A percentile compares a stretch with the other conserved stretches of the same genome.
Conservation (phyloP, 352 stramenopile species). For the Pythium graminicola region DNA sequence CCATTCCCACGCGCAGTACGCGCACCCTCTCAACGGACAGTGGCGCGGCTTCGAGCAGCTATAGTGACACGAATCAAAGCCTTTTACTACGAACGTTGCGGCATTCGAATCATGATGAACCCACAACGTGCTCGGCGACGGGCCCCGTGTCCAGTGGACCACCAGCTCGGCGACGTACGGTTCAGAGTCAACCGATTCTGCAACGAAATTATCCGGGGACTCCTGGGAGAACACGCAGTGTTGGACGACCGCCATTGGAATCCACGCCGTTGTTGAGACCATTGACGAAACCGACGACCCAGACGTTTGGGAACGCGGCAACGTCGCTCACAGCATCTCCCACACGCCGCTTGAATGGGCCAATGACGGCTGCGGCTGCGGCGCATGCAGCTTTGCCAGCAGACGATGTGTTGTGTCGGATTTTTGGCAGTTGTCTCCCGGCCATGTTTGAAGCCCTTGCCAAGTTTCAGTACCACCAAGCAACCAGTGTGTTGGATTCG, state of each 20-base stretch:
- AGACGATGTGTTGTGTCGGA: conserved; percentile 22
- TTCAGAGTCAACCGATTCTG: conserved; percentile 14
- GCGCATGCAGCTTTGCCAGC: conserved; percentile 6
- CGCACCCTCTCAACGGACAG: conserved; percentile 4
- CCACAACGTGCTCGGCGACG: background rate
- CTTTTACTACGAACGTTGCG: conserved; percentile 10
- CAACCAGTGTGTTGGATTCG: conserved; percentile 12
- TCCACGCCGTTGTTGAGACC: background rate
- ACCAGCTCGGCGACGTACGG: conserved; percentile 8
- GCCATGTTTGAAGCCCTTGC: conserved; percentile 26
- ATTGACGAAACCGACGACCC: background rate
- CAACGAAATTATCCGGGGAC: conserved; percentile 7
- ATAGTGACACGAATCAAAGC: conserved; percentile 3
- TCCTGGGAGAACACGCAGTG: conserved; percentile 7
- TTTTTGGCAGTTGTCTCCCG: conserved; percentile 21
- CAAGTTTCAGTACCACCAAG: conserved; percentile 34
- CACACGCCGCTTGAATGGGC: conserved; percentile 7
- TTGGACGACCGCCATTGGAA: background rate
- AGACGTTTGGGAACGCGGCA: too few relatives aligned
- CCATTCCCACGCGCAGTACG: background rate
- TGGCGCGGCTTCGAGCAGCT: conserved; percentile 3
- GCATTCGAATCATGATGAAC: conserved; percentile 10
- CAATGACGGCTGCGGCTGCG: background rate
- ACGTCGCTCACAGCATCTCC: conserved; percentile 15
- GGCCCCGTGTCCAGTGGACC: background rate